Base-by-base conservation (phyloP, 2,329 filamentous ascomycete species). In the Claviceps sp. region DNA sequence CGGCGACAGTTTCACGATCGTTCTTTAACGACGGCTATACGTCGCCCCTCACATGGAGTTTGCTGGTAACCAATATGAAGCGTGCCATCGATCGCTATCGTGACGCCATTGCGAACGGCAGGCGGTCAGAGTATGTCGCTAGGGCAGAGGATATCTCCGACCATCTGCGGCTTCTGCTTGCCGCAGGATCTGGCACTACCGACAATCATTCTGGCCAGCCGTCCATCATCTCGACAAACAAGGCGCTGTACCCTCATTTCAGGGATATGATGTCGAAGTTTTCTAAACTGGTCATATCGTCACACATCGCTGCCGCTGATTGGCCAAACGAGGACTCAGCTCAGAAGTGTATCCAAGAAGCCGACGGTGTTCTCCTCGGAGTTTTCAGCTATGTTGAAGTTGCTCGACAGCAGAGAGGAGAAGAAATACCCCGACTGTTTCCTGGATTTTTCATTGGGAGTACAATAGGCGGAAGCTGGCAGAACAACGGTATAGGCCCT, bases 201-300 rank as follows among this genome's bases (percentile, higher is more conserved):
- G 93, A 98, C 69, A 98, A 98, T 63, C 93, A 98, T 66, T 97
- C 93, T 20, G 93, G 93, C 43, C 95, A 97, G 60, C 93, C 93
- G 4, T 97, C 93, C n/a, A 96, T 98, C 62, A 98, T 98, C 54
- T 96, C 90, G 6, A 94, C 89, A 5, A 98, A 98, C 73, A 97
- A 97, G 67, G 87, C 89, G 0, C 74, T 98, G 16, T 97, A 97
- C 63, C 93, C 93, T 24, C 90, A 97, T 68, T 98, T 98, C 70
- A 79, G 93, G 51, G 93, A 97, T 65, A 97, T 97, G 84, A 98
- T 98, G 93, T 97, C 93, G 45, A 90, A 95, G 61, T 98, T 98
- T 67, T 97, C 93, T n/a, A 98, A 98, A 67, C 76, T 98, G 9
- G 93, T 98, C 45, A 84, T 98, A 48, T 98, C 93, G 2, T 97